Conservation (phyloP, 345 rosid genomes). For the Syzygium aromaticum region DNA sequence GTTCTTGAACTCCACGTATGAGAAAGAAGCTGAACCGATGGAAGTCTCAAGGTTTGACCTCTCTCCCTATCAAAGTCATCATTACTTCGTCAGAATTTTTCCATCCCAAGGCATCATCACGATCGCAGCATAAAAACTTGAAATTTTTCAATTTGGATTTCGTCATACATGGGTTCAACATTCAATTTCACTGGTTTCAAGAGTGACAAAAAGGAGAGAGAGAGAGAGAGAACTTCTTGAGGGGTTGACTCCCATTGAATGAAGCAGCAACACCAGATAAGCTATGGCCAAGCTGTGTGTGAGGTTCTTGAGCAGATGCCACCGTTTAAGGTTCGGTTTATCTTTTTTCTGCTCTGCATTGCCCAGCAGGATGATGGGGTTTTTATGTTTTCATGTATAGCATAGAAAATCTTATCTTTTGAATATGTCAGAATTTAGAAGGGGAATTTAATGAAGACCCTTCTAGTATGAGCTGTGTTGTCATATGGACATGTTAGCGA, state of each 20-base stretch:
- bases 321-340: background rate
- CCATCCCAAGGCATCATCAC: background rate
- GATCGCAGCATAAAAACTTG: background rate
- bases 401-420: background rate
- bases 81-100: background rate
- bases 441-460: background rate
- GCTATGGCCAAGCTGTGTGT: background rate
- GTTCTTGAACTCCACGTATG: background rate
- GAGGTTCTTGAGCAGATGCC: background rate
- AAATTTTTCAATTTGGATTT: background rate
- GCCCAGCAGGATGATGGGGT: background rate
- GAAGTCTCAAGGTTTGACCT: background rate
- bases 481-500: background rate
- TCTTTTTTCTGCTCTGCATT: background rate
- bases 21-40: background rate
- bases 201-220: background rate
- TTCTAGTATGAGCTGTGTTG: background rate
- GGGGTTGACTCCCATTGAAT: background rate
- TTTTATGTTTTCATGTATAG: background rate
- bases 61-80: background rate
- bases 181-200: background rate
- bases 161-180: background rate
- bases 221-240: background rate
- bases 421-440: background rate
- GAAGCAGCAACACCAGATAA: background rate